These are phyloP conservation scores for Termitomyces sp. DNA, from an alignment of 768 basidiomycete species.

Conservation along the genomic window DNA sequence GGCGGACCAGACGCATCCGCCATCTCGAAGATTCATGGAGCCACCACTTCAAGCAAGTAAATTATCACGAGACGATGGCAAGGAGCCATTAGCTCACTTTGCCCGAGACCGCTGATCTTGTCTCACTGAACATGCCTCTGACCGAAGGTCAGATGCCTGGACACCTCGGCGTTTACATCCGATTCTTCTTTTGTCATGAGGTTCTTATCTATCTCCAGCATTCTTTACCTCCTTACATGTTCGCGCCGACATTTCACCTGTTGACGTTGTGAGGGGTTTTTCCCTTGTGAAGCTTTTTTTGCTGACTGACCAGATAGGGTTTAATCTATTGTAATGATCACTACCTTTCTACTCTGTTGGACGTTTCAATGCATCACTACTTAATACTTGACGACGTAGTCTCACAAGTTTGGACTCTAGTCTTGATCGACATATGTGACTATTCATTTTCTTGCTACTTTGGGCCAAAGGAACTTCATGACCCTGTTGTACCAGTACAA, in stretches of 20 bases:
- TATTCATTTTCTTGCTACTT: background rate
- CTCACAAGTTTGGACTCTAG: background rate
- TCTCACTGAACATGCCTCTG: background rate
- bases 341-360: background rate
- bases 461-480: background rate
- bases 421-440: background rate
- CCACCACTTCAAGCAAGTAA: slow-evolving; percentile 18
- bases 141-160: slow-evolving; percentile 7
- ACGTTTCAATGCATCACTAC: background rate
- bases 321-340: slow-evolving; percentile 1
- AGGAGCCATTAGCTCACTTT: slow-evolving; percentile 22
- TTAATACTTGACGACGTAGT: background rate
- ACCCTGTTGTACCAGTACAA: background rate
- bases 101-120: slow-evolving; percentile 17
- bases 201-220: background rate
- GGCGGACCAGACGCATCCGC: slow-evolving; percentile 25
- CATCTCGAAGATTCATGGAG: slow-evolving; percentile 30
- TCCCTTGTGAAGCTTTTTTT: background rate
- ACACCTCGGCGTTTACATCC: slow-evolving; percentile 1
- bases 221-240: slow-evolving; percentile 8
- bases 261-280: slow-evolving; percentile 4
- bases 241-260: slow-evolving; percentile 2
- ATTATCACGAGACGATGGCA: slow-evolving; percentile 29
- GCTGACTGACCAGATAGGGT: background rate
- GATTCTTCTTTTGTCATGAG: slow-evolving; percentile 1